A percentile compares a stretch with the other conserved stretches of the same genome.
Evolutionary conservation across 768 basidiomycete species (phyloP).

Genomic region (Lenzites betulinus): DNA sequence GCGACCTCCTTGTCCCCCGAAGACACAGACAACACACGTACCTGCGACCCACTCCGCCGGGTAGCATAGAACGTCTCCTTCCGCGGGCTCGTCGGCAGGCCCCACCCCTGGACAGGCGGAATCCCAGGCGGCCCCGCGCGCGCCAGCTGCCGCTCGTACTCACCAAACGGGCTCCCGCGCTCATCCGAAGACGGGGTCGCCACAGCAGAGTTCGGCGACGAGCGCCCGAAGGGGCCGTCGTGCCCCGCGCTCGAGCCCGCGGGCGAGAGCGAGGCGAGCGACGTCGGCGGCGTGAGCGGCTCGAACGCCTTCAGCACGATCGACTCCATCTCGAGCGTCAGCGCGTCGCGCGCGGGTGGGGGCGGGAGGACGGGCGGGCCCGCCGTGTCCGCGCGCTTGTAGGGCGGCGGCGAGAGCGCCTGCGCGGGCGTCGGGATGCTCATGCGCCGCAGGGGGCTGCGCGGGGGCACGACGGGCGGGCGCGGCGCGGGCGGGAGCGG

Average conservation of each 20-base stretch:
- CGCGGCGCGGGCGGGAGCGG: conserved; percentile 12
- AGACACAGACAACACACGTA: background rate
- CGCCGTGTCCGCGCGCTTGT: conserved; percentile 1
- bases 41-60: conserved; percentile 8
- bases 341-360: background rate
- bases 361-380: conserved; percentile 1
- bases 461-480: conserved; percentile 21
- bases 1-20: background rate
- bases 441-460: conserved; percentile 22
- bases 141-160: background rate
- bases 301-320: conserved; percentile 25
- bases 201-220: too few relatives aligned
- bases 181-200: background rate
- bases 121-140: conserved; percentile 2
- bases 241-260: conserved; percentile 16
- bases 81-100: conserved; percentile 3
- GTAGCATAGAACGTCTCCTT: conserved; percentile 20
- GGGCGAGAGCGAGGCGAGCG: conserved; percentile 37
- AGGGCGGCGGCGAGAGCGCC: conserved; percentile 11
- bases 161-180: conserved; percentile 15
- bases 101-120: background rate
- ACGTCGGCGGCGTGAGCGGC: conserved; percentile 45
- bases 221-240: background rate
- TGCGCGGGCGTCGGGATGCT: conserved; percentile 5
- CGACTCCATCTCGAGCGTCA: conserved; percentile 1